These are phyloP conservation scores for Suhomyces atakaporum DNA, from an alignment of 1,139 yeast species.

Conservation along the genomic window DNA sequence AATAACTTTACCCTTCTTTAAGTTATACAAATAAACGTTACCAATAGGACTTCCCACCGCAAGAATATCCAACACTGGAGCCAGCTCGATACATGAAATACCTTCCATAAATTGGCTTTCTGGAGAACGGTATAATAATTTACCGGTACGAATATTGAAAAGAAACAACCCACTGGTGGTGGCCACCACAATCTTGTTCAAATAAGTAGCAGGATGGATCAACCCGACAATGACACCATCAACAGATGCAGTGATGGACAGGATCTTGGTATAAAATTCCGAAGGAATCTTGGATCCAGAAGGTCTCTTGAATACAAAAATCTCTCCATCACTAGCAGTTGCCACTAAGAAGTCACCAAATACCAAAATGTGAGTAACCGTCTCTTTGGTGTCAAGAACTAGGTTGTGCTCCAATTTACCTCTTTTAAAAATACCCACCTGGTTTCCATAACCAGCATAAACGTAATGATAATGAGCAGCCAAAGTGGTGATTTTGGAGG, in stretches of 20 bases:
- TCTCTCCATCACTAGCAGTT: slow-evolving; percentile 49
- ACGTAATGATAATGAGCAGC: slow-evolving; percentile 84
- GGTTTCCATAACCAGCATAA: slow-evolving; percentile 72
- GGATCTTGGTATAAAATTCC: slow-evolving; percentile 66
- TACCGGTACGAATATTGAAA: slow-evolving; percentile 78
- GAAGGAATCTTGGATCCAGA: slow-evolving; percentile 53
- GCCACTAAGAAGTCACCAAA: slow-evolving; percentile 84
- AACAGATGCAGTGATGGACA: slow-evolving; percentile 50
- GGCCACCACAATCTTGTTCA: slow-evolving; percentile 83
- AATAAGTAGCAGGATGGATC: slow-evolving; percentile 85
- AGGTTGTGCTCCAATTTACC: slow-evolving; percentile 70
- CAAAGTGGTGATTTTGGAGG: slow-evolving; percentile 66
- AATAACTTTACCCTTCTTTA: slow-evolving; percentile 63
- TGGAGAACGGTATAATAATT: slow-evolving; percentile 60
- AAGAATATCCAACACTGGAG: slow-evolving; percentile 84
- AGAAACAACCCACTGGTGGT: slow-evolving; percentile 64
- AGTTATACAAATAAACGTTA: slow-evolving; percentile 61
- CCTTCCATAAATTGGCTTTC: slow-evolving; percentile 50
- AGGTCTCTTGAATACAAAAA: slow-evolving; percentile 66
- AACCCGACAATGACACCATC: slow-evolving; percentile 73
- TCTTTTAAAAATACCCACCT: slow-evolving; percentile 78
- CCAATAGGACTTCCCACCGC: slow-evolving; percentile 81
- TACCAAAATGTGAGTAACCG: slow-evolving; percentile 52
- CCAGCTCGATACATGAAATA: slow-evolving; percentile 67
- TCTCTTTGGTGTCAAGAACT: slow-evolving; percentile 33